Conservation (phyloP, 768 basidiomycete genomes). For the Trametes coccinea region DNA sequence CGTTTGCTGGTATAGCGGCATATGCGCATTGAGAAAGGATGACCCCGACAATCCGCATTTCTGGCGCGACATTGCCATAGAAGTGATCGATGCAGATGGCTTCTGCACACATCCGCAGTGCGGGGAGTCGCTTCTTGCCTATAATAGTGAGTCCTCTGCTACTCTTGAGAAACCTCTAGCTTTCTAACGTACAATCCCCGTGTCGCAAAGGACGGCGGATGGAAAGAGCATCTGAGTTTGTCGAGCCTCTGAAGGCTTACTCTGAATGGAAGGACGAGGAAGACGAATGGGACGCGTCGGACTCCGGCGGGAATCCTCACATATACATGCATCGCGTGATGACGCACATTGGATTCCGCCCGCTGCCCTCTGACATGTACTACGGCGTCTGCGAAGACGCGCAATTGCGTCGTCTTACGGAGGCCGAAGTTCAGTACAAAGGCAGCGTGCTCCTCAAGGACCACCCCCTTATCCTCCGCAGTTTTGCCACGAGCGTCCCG, state of each 20-base stretch:
- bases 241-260: neutral
- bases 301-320: too few relatives aligned
- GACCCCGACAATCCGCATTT: neutral
- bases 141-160: neutral
- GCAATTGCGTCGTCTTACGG: neutral
- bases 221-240: neutral
- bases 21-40: neutral
- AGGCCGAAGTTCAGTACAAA: neutral
- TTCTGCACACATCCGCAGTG: conserved; percentile 2
- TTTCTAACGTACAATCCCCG: too few relatives aligned
- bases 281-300: too few relatives aligned
- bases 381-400: neutral
- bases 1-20: conserved; percentile 6
- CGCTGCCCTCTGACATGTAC: too few relatives aligned
- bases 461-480: neutral
- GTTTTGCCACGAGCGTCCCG: too few relatives aligned
- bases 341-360: too few relatives aligned
- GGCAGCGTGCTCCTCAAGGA: neutral
- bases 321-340: too few relatives aligned
- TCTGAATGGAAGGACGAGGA: neutral
- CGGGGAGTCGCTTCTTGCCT: neutral
- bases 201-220: neutral
- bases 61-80: conserved; percentile 14
- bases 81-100: neutral
- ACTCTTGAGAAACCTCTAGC: too few relatives aligned